These are phyloP conservation scores for Crataegus laevigata DNA, from an alignment of 306 rosid species.

Conservation along the genomic window DNA sequence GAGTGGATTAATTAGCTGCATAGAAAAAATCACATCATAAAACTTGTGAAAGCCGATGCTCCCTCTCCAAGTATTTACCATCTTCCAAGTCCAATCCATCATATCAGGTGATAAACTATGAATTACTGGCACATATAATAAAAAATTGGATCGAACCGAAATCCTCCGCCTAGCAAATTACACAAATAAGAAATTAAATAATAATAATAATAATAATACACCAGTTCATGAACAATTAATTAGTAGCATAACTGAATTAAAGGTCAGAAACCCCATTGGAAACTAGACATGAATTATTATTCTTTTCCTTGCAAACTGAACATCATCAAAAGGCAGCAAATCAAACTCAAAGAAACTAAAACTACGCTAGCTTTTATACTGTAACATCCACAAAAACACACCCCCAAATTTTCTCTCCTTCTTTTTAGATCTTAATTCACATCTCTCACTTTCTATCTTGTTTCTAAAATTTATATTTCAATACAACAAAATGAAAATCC, in stretches of 20 bases:
- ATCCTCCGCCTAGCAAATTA: slow-evolving; percentile 17
- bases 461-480: neutral
- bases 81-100: slow-evolving; percentile 34
- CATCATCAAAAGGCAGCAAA: neutral
- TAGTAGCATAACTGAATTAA: slow-evolving; percentile 3
- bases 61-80: neutral
- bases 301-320: slow-evolving; percentile 38
- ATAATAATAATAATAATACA: neutral
- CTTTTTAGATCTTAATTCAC: neutral
- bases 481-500: neutral
- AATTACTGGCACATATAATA: slow-evolving; percentile 10
- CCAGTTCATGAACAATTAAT: neutral
- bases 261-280: slow-evolving; percentile 2
- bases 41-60: neutral
- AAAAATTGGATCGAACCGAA: slow-evolving; percentile 1
- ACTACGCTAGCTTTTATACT: neutral
- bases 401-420: neutral
- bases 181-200: neutral
- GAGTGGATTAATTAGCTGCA: neutral
- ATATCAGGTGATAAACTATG: slow-evolving; percentile 23
- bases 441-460: neutral
- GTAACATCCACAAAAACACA: neutral
- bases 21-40: neutral
- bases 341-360: slow-evolving; percentile 12
- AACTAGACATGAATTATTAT: slow-evolving; percentile 5